phyloP scores from a whole-genome alignment of 1,284 basidiomycete genomes.

The Malassezia globosa region DNA sequence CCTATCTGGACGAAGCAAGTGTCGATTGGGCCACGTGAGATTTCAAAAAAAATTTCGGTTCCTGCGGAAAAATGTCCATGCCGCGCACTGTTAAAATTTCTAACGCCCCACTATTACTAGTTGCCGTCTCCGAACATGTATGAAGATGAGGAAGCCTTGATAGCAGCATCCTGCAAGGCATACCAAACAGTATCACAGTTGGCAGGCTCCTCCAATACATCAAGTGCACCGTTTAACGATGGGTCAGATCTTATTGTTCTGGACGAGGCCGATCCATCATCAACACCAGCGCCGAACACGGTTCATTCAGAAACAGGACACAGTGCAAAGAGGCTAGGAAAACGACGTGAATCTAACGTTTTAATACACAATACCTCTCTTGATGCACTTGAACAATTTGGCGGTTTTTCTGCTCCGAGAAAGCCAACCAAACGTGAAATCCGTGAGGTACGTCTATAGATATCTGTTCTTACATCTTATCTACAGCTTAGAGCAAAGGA shows the following conservation, averaged over 20 bases:
- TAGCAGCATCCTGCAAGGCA: slow-evolving; percentile 9
- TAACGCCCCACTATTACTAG: not conserved
- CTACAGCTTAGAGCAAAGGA: slow-evolving; percentile 36
- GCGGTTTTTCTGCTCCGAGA: not conserved
- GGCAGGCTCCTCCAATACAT: not conserved
- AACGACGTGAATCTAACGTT: not conserved
- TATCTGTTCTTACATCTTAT: too few relatives aligned
- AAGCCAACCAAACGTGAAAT: slow-evolving; percentile 14
- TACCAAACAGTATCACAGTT: not conserved
- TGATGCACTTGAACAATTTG: not conserved
- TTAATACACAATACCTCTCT: not conserved
- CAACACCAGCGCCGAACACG: not conserved
- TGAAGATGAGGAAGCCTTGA: slow-evolving; percentile 10
- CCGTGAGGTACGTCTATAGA: slow-evolving; percentile 1
- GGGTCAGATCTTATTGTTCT: slow-evolving; percentile 10
- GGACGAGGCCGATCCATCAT: slow-evolving; percentile 3
- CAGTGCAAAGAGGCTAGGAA: not conserved
- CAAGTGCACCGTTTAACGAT: slow-evolving; percentile 2
- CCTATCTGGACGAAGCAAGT: not conserved
- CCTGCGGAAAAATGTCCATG: not conserved
- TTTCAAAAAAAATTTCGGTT: slow-evolving; percentile 1
- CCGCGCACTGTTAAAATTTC: not conserved
- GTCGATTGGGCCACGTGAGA: slow-evolving; percentile 9
- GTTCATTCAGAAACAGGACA: not conserved
- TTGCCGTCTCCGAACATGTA: not conserved